Evolutionary conservation across 768 basidiomycete species (phyloP), one percentile per base, ranked within the genome.

Genomic region (Suillus tomentosus): DNA sequence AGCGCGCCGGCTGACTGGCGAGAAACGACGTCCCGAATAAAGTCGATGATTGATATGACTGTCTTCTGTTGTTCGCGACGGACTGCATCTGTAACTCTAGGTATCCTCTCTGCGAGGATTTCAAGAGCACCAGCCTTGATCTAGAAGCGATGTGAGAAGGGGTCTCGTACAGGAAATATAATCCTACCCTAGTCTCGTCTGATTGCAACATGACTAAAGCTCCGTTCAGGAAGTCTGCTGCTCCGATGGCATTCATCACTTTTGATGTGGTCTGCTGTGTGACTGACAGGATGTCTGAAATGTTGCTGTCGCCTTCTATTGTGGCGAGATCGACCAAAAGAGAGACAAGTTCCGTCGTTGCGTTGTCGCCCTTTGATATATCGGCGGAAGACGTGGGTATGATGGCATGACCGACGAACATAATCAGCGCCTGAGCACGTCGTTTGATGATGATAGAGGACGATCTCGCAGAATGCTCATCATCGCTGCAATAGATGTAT

Each of bases 81-180:
- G 54, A 84, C 77, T 24, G 81, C 78, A 10, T 82, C 77, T 5
- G 87, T 78, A 60, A 96, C 80, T 7, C 82, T 78, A 0, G 85
- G 81, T 1, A 96, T 76, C 42, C 92, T 86, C 47, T 87, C 84
- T 3, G 83, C 79, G 15, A 97, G 75, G 10, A 95, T 80, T 40
- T 85, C 84, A 37, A 97, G 81, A 11, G 90, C 91, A 62, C 87
- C 90, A 10, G 77, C 69, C 73, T 89, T 84, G 34, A 88, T 79
- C 91, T 92, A 68, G 40, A 47, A 27, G n/a, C 19, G 27, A 2
- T 34, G 43, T 60, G 63, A 64, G 70, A 53, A 24, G 55, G 45
- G 27, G 51, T 40, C 47, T 19, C 22, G 15, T 69, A 56, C 15
- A 14, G 19, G 22, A 13, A 19, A 24, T 10, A 40, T 13, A 64